phyloP scores from a whole-genome alignment of 352 stramenopile genomes.

The Phytophthora cryptogea region DNA sequence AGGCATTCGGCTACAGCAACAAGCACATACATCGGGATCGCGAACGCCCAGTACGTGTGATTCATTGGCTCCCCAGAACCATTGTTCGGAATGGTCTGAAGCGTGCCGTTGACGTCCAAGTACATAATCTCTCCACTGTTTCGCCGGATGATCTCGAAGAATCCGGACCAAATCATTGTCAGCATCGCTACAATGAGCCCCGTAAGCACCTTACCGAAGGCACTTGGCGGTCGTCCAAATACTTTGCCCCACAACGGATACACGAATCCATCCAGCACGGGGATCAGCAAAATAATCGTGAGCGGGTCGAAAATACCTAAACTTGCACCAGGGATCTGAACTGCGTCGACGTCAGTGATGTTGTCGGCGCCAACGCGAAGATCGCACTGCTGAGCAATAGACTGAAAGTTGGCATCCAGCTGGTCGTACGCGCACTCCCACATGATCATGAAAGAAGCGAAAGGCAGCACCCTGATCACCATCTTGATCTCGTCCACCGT shows the following conservation, averaged over 20 bases:
- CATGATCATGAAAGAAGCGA: conserved; percentile 90
- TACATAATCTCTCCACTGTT: conserved; percentile 51
- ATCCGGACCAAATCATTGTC: conserved; percentile 87
- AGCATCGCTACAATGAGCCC: conserved; percentile 75
- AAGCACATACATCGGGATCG: conserved; percentile 83
- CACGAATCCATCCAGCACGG: conserved; percentile 69
- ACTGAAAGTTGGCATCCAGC: conserved; percentile 88
- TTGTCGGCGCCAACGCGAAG: conserved; percentile 52
- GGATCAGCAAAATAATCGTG: conserved; percentile 83
- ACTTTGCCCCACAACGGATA: conserved; percentile 70
- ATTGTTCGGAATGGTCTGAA: conserved; percentile 48
- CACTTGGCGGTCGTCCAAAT: conserved; percentile 61
- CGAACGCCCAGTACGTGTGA: conserved; percentile 80
- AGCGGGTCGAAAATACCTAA: conserved; percentile 88
- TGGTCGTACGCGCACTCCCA: conserved; percentile 90
- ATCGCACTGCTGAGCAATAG: conserved; percentile 85
- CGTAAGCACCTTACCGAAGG: conserved; percentile 82
- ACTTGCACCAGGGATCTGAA: conserved; percentile 75
- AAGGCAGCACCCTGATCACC: conserved; percentile 83
- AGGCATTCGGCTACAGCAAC: conserved; percentile 85
- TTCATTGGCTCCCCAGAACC: conserved; percentile 80
- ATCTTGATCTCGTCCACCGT: conserved; percentile 88
- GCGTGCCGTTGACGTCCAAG: conserved; percentile 23
- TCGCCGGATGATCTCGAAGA: conserved; percentile 78
- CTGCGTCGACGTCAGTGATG: conserved; percentile 30